Evolutionary conservation across 306 rosid species (phyloP).

Genomic region (Casuarina cunninghamiana): DNA sequence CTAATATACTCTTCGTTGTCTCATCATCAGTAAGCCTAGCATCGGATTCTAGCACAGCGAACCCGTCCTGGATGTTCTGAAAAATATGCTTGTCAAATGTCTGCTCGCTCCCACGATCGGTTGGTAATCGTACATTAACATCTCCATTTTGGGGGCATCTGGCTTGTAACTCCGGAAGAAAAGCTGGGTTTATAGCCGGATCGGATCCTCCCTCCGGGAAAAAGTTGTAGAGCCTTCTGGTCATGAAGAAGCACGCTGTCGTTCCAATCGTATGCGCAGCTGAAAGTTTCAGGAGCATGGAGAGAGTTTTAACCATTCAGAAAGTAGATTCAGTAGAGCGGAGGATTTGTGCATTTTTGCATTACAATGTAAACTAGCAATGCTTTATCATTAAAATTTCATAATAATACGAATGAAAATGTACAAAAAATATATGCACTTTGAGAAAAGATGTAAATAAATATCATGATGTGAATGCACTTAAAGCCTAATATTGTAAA

Average conservation of each 20-base stretch:
- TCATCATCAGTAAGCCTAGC: constrained; percentile 66
- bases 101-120: constrained; percentile 51
- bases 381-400: too few species aligned
- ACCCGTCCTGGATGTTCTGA: constrained; percentile 62
- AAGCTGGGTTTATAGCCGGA: constrained; percentile 52
- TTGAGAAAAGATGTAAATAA: too few species aligned
- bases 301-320: too few species aligned
- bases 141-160: constrained; percentile 66
- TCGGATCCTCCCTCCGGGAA: constrained; percentile 61
- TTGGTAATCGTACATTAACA: constrained; percentile 45
- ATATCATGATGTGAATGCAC: too few species aligned
- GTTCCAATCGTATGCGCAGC: constrained; percentile 94
- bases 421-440: too few species aligned
- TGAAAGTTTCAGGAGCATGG: constrained; percentile 16
- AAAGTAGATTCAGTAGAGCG: too few species aligned
- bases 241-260: constrained; percentile 92
- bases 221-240: constrained; percentile 66
- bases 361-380: too few species aligned
- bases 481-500: too few species aligned
- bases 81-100: constrained; percentile 58
- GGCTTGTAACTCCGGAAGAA: constrained; percentile 41
- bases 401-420: too few species aligned
- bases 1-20: constrained; percentile 42
- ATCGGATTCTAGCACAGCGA: constrained; percentile 81
- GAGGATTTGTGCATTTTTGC: too few species aligned